Evolutionary conservation across 805 yeast species (phyloP).

Genomic region (Candida insectorum): DNA sequence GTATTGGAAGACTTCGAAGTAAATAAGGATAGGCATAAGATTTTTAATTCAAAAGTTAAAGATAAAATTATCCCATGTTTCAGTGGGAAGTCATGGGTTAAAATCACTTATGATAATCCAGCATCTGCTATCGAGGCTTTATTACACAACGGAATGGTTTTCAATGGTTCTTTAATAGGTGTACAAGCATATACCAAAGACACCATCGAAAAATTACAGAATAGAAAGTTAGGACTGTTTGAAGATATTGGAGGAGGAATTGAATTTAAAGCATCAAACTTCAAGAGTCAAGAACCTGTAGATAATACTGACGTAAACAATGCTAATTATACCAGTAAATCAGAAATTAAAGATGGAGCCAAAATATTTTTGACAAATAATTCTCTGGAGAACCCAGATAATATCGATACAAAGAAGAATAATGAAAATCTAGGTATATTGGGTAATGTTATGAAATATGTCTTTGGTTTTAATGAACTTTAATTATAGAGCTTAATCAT

Average conservation of each 20-base stretch:
- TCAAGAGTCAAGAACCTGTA: constrained; percentile 3
- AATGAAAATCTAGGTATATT: constrained; percentile 30
- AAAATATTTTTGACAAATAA: constrained; percentile 30
- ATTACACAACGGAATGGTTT: constrained; percentile 73
- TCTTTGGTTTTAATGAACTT: constrained; percentile 44
- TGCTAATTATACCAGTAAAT: constrained; percentile 21
- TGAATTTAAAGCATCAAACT: constrained; percentile 7
- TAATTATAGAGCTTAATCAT: constrained; percentile 11
- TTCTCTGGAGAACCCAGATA: constrained; percentile 15
- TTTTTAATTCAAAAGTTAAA: constrained; percentile 7
- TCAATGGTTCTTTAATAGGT: constrained; percentile 64
- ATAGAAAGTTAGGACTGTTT: constrained; percentile 35
- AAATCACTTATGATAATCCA: constrained; percentile 74
- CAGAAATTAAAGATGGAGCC: constrained; percentile 40
- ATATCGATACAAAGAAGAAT: constrained; percentile 17
- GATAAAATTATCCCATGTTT: constrained; percentile 57
- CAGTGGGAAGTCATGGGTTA: constrained; percentile 89
- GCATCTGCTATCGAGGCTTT: constrained; percentile 79
- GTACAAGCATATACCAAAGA: constrained; percentile 66
- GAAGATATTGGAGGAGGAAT: constrained; percentile 49
- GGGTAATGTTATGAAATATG: constrained; percentile 30
- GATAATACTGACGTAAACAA: constrained; percentile 4
- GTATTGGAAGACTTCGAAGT: constrained; percentile 71
- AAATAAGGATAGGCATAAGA: constrained; percentile 12
- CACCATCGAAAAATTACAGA: constrained; percentile 57